Evolutionary conservation across 2,329 filamentous ascomycete genomes (phyloP).

Genomic region (Botryotinia narcissicola): DNA sequence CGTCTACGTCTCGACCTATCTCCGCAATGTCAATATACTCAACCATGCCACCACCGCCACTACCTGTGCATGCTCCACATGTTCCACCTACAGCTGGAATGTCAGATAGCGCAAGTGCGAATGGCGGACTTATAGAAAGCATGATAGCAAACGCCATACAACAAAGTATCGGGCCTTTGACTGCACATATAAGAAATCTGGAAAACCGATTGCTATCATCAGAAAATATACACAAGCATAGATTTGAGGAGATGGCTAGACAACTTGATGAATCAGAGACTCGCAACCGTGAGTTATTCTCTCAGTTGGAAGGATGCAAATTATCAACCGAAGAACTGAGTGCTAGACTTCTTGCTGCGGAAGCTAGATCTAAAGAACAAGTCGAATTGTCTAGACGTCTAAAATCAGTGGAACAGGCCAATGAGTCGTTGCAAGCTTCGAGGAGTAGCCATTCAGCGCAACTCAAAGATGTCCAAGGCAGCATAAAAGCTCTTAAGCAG

Average conservation of each 20-base stretch:
- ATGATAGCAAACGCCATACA: constrained; percentile 15
- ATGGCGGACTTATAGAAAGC: constrained; percentile 12
- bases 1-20: neutral
- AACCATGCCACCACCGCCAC: constrained; percentile 6
- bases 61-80: neutral
- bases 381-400: neutral
- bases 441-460: neutral
- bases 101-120: neutral
- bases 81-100: neutral
- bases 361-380: neutral
- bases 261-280: constrained; percentile 6
- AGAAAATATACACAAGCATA: constrained; percentile 1
- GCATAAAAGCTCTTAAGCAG: constrained; percentile 7
- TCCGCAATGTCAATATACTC: neutral
- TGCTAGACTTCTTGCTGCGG: constrained; percentile 6
- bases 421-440: neutral
- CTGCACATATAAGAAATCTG: neutral
- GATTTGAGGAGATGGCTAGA: constrained; percentile 8
- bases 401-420: neutral
- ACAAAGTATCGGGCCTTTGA: neutral
- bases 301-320: neutral
- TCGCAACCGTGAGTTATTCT: neutral
- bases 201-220: neutral
- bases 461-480: neutral
- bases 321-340: neutral